Percentiles rank a stretch among this genome's conserved stretches.
These are phyloP conservation scores for Aspergillus hancockii DNA, from an alignment of 495 filamentous ascomycete genomes.

Conservation along the genomic window DNA sequence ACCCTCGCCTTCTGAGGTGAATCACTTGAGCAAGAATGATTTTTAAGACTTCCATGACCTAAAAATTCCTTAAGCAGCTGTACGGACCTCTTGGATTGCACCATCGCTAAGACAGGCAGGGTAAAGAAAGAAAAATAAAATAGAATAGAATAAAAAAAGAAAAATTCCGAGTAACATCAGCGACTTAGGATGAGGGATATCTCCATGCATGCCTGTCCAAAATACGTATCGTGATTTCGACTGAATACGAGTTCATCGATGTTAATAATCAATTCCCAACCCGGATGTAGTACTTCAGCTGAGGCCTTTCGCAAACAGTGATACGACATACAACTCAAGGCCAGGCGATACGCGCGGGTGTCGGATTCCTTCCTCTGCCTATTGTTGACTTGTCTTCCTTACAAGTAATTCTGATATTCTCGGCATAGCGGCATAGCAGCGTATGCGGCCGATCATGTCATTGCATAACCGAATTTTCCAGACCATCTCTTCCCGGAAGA, in stretches of 20 bases:
- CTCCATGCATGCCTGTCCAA: not conserved
- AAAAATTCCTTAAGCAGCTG: not conserved
- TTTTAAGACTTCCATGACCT: not conserved
- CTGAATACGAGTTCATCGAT: not conserved
- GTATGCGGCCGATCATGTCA: not conserved
- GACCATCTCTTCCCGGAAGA: not conserved
- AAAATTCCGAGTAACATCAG: not conserved
- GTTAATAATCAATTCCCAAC: not conserved
- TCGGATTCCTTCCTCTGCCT: no score
- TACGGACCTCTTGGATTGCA: not conserved
- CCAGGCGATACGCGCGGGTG: not conserved
- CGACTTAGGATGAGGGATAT: not conserved
- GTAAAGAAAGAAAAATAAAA: no score
- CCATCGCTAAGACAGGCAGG: not conserved
- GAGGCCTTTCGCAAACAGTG: not conserved
- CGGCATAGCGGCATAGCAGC: no score
- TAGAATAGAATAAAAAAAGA: no score
- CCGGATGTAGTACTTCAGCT: not conserved
- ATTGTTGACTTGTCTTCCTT: no score
- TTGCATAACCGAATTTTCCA: slow-evolving; percentile 4
- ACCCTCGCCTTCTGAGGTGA: not conserved
- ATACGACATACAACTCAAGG: no score
- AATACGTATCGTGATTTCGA: not conserved
- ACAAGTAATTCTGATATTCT: no score
- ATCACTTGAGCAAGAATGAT: not conserved